phyloP scores from a whole-genome alignment of 345 rosid species.

The Camelina neglecta region DNA sequence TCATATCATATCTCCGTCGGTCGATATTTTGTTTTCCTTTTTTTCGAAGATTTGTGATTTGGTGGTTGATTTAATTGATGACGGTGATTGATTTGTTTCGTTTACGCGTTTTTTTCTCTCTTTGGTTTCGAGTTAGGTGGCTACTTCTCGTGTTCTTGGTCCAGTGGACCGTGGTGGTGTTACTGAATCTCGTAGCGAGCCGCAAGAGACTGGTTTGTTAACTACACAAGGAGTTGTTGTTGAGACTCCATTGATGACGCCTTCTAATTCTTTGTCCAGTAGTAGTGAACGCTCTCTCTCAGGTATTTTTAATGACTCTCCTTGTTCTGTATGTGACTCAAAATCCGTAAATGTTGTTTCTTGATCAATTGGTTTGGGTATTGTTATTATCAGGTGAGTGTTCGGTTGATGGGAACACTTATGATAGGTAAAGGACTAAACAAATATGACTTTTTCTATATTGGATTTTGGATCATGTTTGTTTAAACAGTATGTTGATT shows the following conservation, averaged over 20 bases:
- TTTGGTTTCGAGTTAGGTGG: constrained; percentile 40
- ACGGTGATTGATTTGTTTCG: neutral
- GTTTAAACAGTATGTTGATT: neutral
- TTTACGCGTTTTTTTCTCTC: neutral
- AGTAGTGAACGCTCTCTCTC: constrained; percentile 68
- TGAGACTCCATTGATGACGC: constrained; percentile 58
- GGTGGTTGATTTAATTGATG: neutral
- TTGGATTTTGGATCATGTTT: constrained; percentile 1
- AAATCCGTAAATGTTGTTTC: neutral
- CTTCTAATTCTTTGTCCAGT: constrained; percentile 62
- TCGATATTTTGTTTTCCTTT: constrained; percentile 20
- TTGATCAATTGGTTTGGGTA: constrained; percentile 20
- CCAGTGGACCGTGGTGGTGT: neutral
- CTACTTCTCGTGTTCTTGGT: constrained; percentile 25
- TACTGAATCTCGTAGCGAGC: constrained; percentile 52
- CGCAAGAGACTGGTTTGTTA: constrained; percentile 40
- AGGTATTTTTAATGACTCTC: constrained; percentile 43
- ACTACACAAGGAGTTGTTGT: neutral
- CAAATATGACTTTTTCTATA: neutral
- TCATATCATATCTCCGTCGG: constrained; percentile 23
- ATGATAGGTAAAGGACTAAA: constrained; percentile 48
- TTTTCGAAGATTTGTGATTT: neutral
- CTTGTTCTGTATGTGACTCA: neutral
- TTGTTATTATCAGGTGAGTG: constrained; percentile 61
- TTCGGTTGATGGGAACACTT: constrained; percentile 68